Base-by-base conservation (phyloP, 176 grass and related monocot genomes). In the Poa pratensis region DNA sequence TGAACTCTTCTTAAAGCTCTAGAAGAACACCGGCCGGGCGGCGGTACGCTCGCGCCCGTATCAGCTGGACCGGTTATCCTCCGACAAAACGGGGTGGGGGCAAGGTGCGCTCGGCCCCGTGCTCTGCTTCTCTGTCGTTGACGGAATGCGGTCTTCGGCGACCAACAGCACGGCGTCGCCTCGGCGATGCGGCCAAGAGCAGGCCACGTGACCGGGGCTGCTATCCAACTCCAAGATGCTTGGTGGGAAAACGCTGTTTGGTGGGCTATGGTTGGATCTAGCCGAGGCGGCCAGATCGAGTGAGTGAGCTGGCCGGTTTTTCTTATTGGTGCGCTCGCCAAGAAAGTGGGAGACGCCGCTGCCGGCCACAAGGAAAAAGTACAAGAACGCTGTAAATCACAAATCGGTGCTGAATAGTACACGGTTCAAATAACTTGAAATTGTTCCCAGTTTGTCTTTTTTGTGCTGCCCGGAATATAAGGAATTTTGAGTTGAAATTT, bases 181-280 rank as follows among this genome's bases (percentile, higher is more conserved):
- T 11, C 52, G 40, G 75, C 58, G 72, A 54, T n/a, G 69, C 40
- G 77, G 63, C 71, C 6, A 0, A 51, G 64, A 63, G 5, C 18
- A 2, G 28, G 62, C 71, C 88, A 89, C 83, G 77, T 82, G 62
- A 55, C 53, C 23, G 48, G 42, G 50, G 3, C 15, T 19, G 65
- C 79, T 55, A 5, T 50, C 67, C 40, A 10, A 34, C 9, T 50
- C 67, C 40, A 10, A 34, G 69, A 40, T n/a, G 34, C 58, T 59
- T 9, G 71, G 39, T 40, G 17, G 18, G 73, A 6, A 9, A 19
- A 65, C 6, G 77, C 34, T 30, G 50, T 46, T 6, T n/a, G 17
- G 11, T 54, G 83, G 14, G 26, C 11, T 6, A 40, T 24, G 73
- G 16, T n/a, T n/a, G n/a, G n/a, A n/a, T n/a, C n/a, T n/a, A n/a